Conservation (phyloP, 768 basidiomycete genomes). For the Mycena belliarum region DNA sequence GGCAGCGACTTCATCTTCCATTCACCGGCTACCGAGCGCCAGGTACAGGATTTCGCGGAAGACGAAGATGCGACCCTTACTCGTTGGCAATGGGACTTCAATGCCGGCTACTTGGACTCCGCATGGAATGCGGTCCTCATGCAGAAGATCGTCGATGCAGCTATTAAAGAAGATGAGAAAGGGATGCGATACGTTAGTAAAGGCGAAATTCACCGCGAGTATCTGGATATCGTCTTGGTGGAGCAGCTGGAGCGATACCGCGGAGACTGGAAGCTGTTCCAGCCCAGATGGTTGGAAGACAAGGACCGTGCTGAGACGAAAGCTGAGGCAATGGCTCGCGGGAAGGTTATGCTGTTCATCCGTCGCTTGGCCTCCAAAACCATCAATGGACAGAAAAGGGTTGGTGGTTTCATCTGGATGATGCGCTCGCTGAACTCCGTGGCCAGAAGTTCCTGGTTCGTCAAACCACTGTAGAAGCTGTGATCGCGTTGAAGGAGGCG, state of each 20-base stretch:
- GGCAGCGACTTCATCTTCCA: no score
- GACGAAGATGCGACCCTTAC: no score
- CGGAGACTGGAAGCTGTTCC: conserved; percentile 9
- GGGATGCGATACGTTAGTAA: background rate
- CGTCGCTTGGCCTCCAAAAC: no score
- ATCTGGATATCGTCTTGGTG: conserved; percentile 2
- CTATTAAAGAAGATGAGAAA: conserved; percentile 1
- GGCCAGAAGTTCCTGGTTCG: no score
- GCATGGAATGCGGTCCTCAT: conserved; percentile 12
- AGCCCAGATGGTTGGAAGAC: conserved; percentile 3
- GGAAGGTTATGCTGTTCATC: no score
- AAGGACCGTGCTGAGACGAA: conserved; percentile 8
- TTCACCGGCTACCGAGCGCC: no score
- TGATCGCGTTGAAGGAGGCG: background rate
- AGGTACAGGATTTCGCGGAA: no score
- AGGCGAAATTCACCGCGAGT: conserved; percentile 1
- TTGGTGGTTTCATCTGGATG: no score
- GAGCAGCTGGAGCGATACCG: conserved; percentile 7
- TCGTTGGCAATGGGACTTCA: conserved; percentile 18
- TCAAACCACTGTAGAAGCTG: no score
- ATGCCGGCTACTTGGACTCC: conserved; percentile 7
- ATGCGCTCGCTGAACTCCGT: no score
- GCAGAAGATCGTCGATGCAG: conserved; percentile 1
- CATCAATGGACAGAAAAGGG: no score
- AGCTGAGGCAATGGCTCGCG: conserved; percentile 10